These are phyloP conservation scores for Venturia nashicola DNA, from an alignment of 2,329 filamentous ascomycete species.

Conservation along the genomic window DNA sequence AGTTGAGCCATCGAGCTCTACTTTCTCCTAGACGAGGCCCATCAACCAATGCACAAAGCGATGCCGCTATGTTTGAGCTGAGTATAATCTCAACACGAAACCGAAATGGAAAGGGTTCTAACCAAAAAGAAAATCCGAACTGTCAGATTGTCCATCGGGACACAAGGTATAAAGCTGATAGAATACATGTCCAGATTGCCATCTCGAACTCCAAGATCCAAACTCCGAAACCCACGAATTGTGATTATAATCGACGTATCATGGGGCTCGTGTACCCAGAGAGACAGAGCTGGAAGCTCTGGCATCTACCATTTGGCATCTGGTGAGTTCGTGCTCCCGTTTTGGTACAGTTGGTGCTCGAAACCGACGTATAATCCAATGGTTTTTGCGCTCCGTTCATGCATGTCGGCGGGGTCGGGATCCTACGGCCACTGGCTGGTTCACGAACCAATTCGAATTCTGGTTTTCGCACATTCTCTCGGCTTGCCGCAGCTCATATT, in stretches of 20 bases:
- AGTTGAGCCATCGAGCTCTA: background rate
- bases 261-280: background rate
- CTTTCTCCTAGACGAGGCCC: background rate
- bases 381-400: background rate
- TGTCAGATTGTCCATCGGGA: background rate
- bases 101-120: background rate
- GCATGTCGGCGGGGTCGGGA: slow-evolving; percentile 4
- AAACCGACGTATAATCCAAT: background rate
- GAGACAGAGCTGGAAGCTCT: background rate
- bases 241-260: background rate
- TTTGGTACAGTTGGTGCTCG: background rate
- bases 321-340: background rate
- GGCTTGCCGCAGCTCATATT: slow-evolving; percentile 30
- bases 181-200: background rate
- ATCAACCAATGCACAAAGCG: background rate
- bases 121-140: background rate
- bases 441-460: slow-evolving; percentile 24
- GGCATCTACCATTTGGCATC: background rate
- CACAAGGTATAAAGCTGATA: background rate
- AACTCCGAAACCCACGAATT: background rate
- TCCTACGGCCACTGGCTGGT: slow-evolving; percentile 24
- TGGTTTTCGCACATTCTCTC: slow-evolving; percentile 18
- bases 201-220: background rate
- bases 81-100: background rate
- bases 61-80: background rate